Conservation (phyloP, 441 rosid genomes). For the Biscutella auriculata region DNA sequence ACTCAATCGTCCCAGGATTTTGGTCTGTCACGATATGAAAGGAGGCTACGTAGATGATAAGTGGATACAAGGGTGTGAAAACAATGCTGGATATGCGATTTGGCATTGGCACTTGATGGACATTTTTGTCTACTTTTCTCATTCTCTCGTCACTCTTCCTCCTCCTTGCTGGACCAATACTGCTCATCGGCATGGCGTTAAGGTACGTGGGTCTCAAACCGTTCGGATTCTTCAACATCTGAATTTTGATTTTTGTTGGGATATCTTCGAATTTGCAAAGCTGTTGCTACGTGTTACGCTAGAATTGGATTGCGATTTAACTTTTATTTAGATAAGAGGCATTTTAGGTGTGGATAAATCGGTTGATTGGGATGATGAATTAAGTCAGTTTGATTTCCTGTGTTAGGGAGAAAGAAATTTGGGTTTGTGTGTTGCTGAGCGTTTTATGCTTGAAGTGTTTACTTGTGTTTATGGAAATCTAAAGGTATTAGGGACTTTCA, state of each 20-base stretch:
- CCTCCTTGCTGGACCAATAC: constrained; percentile 91
- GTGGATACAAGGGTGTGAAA: constrained; percentile 77
- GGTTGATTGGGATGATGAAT: not conserved
- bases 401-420: not conserved
- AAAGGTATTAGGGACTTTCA: constrained; percentile 83
- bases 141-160: constrained; percentile 59
- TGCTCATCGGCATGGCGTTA: constrained; percentile 81
- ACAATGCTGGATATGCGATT: constrained; percentile 45
- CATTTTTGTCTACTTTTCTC: constrained; percentile 73
- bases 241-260: not conserved
- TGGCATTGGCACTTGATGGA: constrained; percentile 93
- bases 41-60: constrained; percentile 70
- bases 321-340: not conserved
- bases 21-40: constrained; percentile 78
- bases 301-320: too few species aligned
- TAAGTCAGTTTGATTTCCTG: not conserved
- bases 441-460: not conserved
- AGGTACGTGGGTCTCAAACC: constrained; percentile 26
- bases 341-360: not conserved
- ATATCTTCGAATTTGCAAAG: not conserved
- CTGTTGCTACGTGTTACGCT: not conserved
- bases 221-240: not conserved
- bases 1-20: constrained; percentile 42
- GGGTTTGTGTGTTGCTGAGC: not conserved
- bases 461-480: constrained; percentile 17